phyloP scores from a whole-genome alignment of 2,329 filamentous ascomycete genomes.

The Phialophora tarda region DNA sequence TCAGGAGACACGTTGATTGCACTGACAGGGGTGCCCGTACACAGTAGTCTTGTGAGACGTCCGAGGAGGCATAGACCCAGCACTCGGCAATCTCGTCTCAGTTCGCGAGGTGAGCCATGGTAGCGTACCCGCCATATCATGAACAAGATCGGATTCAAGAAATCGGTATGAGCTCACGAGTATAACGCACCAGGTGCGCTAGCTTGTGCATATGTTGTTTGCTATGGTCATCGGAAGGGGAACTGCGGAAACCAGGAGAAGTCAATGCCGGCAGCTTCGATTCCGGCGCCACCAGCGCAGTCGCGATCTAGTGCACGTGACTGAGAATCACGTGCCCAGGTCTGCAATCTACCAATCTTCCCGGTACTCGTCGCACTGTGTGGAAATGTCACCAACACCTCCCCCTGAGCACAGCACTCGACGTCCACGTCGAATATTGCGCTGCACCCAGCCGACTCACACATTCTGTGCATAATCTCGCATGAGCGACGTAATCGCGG shows the following conservation, averaged over 20 bases:
- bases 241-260: background rate
- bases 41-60: conserved; percentile 20
- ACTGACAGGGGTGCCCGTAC: conserved; percentile 9
- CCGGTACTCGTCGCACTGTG: background rate
- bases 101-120: background rate
- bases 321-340: background rate
- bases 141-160: background rate
- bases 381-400: background rate
- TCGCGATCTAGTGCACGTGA: background rate
- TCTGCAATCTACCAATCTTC: too few species aligned
- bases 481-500: conserved; percentile 1
- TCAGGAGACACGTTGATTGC: conserved; percentile 21
- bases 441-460: conserved; percentile 20
- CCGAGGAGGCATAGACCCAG: conserved; percentile 10
- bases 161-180: background rate
- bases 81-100: background rate
- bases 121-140: background rate
- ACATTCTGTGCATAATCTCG: conserved; percentile 1
- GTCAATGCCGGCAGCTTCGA: background rate
- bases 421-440: conserved; percentile 6
- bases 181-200: background rate
- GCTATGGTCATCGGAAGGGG: background rate
- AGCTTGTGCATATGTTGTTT: background rate
- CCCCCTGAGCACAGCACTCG: conserved; percentile 25
- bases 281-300: background rate